phyloP scores from a whole-genome alignment of 371 early-diverging fungal genomes.

The Catenaria anguillulae region DNA sequence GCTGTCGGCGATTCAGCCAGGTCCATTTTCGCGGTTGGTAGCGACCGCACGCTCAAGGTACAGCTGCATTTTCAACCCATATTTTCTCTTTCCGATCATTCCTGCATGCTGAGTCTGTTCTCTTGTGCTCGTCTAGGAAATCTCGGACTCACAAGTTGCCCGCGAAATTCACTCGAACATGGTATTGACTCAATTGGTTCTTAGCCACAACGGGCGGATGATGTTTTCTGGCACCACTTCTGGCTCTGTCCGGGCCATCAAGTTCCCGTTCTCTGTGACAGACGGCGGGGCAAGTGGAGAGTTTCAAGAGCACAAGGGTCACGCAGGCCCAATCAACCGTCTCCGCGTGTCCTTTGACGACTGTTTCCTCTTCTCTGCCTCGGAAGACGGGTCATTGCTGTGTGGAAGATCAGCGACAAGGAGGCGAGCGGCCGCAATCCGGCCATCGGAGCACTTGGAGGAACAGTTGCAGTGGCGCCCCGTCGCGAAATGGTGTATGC shows the following conservation, averaged over 20 bases:
- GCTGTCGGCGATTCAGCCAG: conserved; percentile 19
- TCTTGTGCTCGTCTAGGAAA: conserved; percentile 34
- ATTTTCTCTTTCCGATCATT: too few relatives aligned
- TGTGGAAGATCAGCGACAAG: conserved; percentile 27
- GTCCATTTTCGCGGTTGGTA: conserved; percentile 31
- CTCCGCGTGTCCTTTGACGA: conserved; percentile 29
- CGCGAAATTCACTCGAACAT: conserved; percentile 23
- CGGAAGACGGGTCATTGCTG: conserved; percentile 31
- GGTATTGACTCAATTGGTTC: conserved; percentile 26
- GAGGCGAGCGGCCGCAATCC: conserved; percentile 10
- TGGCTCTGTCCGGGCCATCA: conserved; percentile 16
- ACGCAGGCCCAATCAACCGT: conserved; percentile 22
- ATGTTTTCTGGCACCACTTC: conserved; percentile 27
- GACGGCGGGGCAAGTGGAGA: conserved; percentile 9
- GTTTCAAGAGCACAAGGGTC: conserved; percentile 34
- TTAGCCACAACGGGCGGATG: conserved; percentile 33
- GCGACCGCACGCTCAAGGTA: conserved; percentile 30
- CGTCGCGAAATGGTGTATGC: conserved; percentile 19
- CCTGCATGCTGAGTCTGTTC: too few relatives aligned
- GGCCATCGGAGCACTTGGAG: conserved; percentile 9
- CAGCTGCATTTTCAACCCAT: background rate
- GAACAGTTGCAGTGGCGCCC: background rate
- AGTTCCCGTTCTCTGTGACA: conserved; percentile 22
- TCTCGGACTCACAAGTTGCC: conserved; percentile 30
- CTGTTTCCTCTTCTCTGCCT: conserved; percentile 26